phyloP scores from a whole-genome alignment of 1,139 yeast species.

The Lodderomyces metapsilosis region DNA sequence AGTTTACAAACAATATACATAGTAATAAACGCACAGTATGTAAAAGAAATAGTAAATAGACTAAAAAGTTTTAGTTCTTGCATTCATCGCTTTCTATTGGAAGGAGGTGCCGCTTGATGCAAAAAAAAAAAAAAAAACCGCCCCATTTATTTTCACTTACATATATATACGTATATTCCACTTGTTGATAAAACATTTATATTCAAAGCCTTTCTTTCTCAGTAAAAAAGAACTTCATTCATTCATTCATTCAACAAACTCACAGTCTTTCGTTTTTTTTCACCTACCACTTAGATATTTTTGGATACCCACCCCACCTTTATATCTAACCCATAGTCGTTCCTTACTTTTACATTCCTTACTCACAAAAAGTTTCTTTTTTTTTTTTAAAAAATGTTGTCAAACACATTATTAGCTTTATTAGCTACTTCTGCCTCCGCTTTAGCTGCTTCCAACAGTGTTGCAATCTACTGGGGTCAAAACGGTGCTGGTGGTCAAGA shows the following conservation, averaged over 20 bases:
- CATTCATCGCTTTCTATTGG: no score
- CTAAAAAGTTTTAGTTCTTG: no score
- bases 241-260: not conserved
- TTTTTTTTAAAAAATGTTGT: constrained; percentile 8
- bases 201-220: not conserved
- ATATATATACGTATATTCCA: no score
- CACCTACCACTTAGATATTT: not conserved
- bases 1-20: no score
- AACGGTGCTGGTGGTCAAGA: constrained; percentile 67
- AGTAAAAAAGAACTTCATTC: no score
- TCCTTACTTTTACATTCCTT: constrained; percentile 4
- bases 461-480: constrained; percentile 89
- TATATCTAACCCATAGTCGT: constrained; percentile 7
- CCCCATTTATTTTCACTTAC: not conserved
- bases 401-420: constrained; percentile 13
- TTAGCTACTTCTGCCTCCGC: constrained; percentile 30
- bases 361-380: not conserved
- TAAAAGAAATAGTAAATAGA: no score
- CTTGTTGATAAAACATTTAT: no score
- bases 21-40: no score
- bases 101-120: no score
- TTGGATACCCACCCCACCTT: not conserved
- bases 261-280: constrained; percentile 5
- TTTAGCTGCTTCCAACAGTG: constrained; percentile 46
- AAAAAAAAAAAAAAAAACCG: no score